Base-by-base conservation (phyloP, 2,329 filamentous ascomycete genomes). In the Ilyonectria robusta region DNA sequence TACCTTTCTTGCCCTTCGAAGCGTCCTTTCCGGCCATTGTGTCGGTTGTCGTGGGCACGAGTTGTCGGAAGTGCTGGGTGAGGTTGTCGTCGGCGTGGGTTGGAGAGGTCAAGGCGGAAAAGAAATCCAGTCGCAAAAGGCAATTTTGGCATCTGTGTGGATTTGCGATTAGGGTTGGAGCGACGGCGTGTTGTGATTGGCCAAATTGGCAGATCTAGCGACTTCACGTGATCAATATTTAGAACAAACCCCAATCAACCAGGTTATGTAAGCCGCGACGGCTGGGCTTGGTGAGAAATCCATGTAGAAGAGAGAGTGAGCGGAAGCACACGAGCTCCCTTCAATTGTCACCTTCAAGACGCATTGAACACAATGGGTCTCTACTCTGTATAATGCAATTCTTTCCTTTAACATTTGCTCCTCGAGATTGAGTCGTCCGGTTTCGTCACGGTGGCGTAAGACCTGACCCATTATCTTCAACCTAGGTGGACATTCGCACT, bases 1-100 rank as follows among this genome's bases (percentile, higher is more conserved):
- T 86, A 86, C 84, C 83, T 85, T 86, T 85, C 80, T 84, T 83
- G 71, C 82, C 75, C 77, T 84, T 83, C 70, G 79, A 69, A 59
- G 56, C 55, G 65, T 78, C 77, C 74, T 79, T 79, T 65, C 71
- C 74, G 70, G 78, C 78, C 78, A 79, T 79, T 77, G 68, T 77
- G 73, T 77, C 72, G 69, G 50, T 75, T 76, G 66, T 75, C 69
- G 67, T 69, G 69, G 62, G 72, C 71, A 76, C 75, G 65, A 70
- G 66, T 72, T 67, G 70, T 62, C 50, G 63, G 67, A 73, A 57
- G 75, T 72, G 71, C 62, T 75, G 64, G 67, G 69, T 70, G 68
- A 58, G 44, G 53, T 69, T 72, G 74, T 75, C 64, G 72, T 75
- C 67, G 70, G 62, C 66, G 67, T 69, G 46, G 69, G 65, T 66